Evolutionary conservation across 495 filamentous ascomycete genomes (phyloP), one percentile per base, ranked within the genome.

Genomic region (Penicillium lagena): DNA sequence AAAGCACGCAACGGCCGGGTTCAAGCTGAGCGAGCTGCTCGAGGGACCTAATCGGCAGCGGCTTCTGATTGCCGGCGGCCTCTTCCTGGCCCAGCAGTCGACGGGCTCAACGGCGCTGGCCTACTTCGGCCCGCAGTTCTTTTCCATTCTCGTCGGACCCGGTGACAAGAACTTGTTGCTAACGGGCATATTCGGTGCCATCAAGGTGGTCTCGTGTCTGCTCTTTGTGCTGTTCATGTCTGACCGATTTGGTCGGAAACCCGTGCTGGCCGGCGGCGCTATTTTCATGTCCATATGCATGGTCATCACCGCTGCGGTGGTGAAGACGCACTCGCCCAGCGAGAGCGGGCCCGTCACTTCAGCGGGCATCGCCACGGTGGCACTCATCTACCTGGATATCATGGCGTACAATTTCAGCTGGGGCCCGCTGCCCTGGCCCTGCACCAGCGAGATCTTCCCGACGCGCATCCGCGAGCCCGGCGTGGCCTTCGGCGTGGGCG

Each of bases 91-190:
- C 9, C 73, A 72, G 45, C 74, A 78, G 43, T 66, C 74, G 17
- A 76, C 74, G 8, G 73, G 74, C n/a, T 72, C 74, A 42, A 78
- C 74, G 7, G 71, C 71, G 4, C 51, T 78, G 47, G 73, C 74
- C 1, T 78, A 78, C 50, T 75, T 71, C 39, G 73, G 71, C 0
- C 73, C 73, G 4, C 72, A 77, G 41, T 73, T 76, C 46, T 77
- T 80, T 47, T 59, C 62, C 8, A 70, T 91, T 54, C 66, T 75
- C 12, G 70, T 79, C 35, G 67, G 70, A 9, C 54, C 62, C 11
- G 63, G 62, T 0, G 57, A 70, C 29, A 59, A 62, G 31, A 56
- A 58, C 13, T 60, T 64, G 12, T 45, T 81, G 7, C 58, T 76
- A 12, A 77, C 70, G 7, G 72, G 75, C 7, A 71, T 79, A 38